Evolutionary conservation across 805 yeast species (phyloP), one percentile per base, ranked within the genome.

Genomic region (Metschnikowia shivogae): DNA sequence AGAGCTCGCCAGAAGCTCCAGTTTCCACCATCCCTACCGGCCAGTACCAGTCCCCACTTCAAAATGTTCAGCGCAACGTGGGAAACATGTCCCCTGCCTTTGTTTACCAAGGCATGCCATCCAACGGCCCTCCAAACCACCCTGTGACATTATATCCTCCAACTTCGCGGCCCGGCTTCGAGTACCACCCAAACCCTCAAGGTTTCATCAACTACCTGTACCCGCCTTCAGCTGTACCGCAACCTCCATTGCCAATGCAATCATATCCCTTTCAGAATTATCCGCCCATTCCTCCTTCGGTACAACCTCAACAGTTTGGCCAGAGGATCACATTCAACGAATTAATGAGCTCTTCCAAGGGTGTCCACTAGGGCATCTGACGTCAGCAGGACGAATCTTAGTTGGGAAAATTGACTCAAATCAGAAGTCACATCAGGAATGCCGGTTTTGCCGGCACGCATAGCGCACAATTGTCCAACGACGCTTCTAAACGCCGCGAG

Each of bases 241-340:
- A 52, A 36, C 50, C 53, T 32, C 54, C 56, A 11, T 38, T 47
- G 33, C 54, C 52, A 13, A 43, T 46, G 47, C 54, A 48, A 36
- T 44, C 52, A 14, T 48, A 43, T 41, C 50, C 48, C n/a, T 47
- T 40, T 43, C 57, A 52, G 9, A 34, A 26, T 19, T 41, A 48
- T 29, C 52, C 57, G 28, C 47, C 45, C 24, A 36, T 44, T 20
- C 54, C 55, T 20, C 52, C 51, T 10, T 45, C 54, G 12, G 48
- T 36, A 26, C 43, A 39, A 14, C 36, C 34, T 14, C 42, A 30
- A 24, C 42, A 31, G 14, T 13, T 31, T 30, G 42, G 42, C 42
- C 42, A 39, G 22, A 37, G 62, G 55, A 70, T 71, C 43, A 59
- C 68, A 20, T 71, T 71, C 41, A 65, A 66, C 51, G 74, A 71